Base-by-base conservation (phyloP, 2,329 filamentous ascomycete species). In the Gnomoniopsis sp. region DNA sequence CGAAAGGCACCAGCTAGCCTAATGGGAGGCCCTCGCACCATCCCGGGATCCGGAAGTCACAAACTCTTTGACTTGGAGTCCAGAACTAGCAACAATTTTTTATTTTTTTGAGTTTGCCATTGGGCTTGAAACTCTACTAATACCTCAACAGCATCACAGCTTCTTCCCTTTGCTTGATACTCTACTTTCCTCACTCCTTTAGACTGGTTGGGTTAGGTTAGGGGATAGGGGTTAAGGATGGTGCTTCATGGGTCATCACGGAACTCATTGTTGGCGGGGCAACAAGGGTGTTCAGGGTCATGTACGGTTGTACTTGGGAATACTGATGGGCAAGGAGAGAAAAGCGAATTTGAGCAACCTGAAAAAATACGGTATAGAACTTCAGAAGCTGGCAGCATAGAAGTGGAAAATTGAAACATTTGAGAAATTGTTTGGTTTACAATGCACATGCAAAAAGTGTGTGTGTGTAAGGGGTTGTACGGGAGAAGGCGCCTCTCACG, bases 261-360 rank as follows among this genome's bases (percentile, higher is more conserved):
- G 55, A 17, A 53, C 33, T 57, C 47, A 30, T 47, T 21, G 26
- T 30, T 52, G 49, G 49, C 30, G 26, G 22, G 41, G 19, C 33
- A 57, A 22, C 21, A 47, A 14, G 59, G 59, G 59, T 61, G 58
- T 26, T 44, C 52, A 55, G 49, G 55, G 55, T 54, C 50, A n/a
- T 36, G 47, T 43, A 47, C n/a, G 34, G 48, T 43, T 55, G 51
- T 58, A n/a, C 36, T 41, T 41, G 43, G 38, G 38, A 17, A 19
- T 47, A 38, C 36, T 33, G 43, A 46, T 19, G 46, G 23, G 51
- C 46, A 59, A 36, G 50, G 26, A 4, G 26, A 59, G 53, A 55
- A 56, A 55, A 43, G 23, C 44, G 44, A 46, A 56, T 19, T 26
- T 55, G 23, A 19, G 22, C 30, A n/a, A 23, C 36, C 56, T 21